Base-by-base conservation (phyloP, 164 flowering plant genomes). In the Malania oleifera region DNA sequence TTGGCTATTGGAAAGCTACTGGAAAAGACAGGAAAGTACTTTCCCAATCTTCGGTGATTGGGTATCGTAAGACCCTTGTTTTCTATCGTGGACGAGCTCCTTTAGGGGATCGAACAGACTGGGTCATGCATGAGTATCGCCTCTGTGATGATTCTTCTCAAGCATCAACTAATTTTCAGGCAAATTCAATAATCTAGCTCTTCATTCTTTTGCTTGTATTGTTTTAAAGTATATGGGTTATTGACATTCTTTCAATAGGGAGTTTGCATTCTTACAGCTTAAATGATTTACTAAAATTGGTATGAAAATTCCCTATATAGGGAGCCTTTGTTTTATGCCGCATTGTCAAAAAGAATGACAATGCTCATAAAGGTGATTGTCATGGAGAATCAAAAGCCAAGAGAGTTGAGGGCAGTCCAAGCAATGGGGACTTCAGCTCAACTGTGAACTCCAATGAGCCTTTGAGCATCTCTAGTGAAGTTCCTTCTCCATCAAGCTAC, bases 1-100 rank as follows among this genome's bases (percentile, higher is more conserved):
- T 87, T 34, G 98, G 98, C 38, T 91, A 91, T 70, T 91, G 98
- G 98, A 91, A 91, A 76, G 98, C 96, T 65, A 91, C 98, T 19
- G 98, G 98, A 34, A 91, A 91, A 71, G 98, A 89, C 68, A 58
- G 96, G 56, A 83, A 82, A 66, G 70, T 91, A 23, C 73, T 67
- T 0, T 85, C 89, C 43, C 75, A 77, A 56, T 76, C 89, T 39
- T 45, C 73, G 38, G 73, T 77, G 7, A 72, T 64, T 39, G 98
- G 95, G 4, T 82, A 73, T 38, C 75, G 95, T 7, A 91, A 89
- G 70, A 89, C 98, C 56, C 72, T 91, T 7, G 96, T 91, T 45
- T 91, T 91, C 72, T 87, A 91, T 44, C 70, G 74, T 6, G 98
- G 98, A 49, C 78, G 96, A 17, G 96, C 98, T 3, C 98, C 98